Percentiles rank a stretch among this genome's conserved stretches.
Evolutionary conservation across 495 filamentous ascomycete genomes (phyloP).

Genomic region (Letharia columbiana): DNA sequence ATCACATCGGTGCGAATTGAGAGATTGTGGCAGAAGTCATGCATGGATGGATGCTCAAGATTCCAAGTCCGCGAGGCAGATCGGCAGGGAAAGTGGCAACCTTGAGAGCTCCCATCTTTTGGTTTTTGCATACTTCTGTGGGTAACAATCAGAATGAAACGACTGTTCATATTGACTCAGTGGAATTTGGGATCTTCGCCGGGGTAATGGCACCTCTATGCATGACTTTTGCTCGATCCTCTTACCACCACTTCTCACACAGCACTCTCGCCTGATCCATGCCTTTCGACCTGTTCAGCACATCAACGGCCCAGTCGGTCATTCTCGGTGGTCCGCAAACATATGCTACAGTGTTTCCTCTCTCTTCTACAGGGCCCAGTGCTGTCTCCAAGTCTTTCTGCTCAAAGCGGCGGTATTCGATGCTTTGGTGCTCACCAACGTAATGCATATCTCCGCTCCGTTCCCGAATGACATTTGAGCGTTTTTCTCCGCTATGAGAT

Average conservation of each 20-base stretch:
- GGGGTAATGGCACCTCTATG: too few species aligned
- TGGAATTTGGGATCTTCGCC: too few species aligned
- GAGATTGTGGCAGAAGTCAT: too few species aligned
- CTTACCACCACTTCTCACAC: constrained; percentile 84
- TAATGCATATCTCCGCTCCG: background rate
- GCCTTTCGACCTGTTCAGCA: constrained; percentile 40
- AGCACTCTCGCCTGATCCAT: constrained; percentile 52
- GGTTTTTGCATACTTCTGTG: too few species aligned
- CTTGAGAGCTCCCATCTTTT: too few species aligned
- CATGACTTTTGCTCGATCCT: too few species aligned
- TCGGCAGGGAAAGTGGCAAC: too few species aligned
- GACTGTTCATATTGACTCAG: too few species aligned
- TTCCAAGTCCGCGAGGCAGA: too few species aligned
- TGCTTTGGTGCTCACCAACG: background rate
- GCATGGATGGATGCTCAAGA: too few species aligned
- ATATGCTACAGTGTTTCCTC: constrained; percentile 53
- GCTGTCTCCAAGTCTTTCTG: constrained; percentile 41
- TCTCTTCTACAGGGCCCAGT: constrained; percentile 38
- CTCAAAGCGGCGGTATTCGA: constrained; percentile 27
- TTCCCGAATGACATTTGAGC: too few species aligned
- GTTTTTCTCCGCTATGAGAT: background rate
- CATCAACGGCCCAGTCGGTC: constrained; percentile 70
- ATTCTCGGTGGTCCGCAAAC: constrained; percentile 72
- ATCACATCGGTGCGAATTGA: background rate
- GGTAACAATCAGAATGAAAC: too few species aligned